These are phyloP conservation scores for Yarrowia galli DNA, from an alignment of 1,139 yeast genomes.

Conservation along the genomic window DNA sequence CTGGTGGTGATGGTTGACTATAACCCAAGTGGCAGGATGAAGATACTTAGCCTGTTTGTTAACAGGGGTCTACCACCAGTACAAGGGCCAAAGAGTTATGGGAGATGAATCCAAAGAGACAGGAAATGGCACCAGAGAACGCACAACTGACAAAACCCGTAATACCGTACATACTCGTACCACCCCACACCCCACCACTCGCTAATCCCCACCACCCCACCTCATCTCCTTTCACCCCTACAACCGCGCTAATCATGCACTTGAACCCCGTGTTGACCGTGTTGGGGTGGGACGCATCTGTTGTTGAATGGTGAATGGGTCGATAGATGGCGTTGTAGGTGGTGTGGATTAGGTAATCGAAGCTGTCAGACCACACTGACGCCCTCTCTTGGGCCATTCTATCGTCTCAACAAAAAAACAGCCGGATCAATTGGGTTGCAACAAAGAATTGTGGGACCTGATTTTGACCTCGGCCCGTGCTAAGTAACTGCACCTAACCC, in stretches of 20 bases:
- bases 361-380: no score
- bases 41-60: no score
- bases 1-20: no score
- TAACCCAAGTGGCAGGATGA: no score
- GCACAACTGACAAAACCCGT: neutral
- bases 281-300: neutral
- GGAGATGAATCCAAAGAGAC: no score
- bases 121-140: no score
- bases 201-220: neutral
- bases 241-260: constrained; percentile 18
- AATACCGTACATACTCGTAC: neutral
- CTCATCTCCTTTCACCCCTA: neutral
- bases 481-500: constrained; percentile 9
- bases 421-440: neutral
- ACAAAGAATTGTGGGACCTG: neutral
- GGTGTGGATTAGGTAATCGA: neutral
- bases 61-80: no score
- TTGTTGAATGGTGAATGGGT: neutral
- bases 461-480: neutral
- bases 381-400: neutral
- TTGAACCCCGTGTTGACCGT: neutral
- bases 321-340: no score
- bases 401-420: neutral
- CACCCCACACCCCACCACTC: neutral
- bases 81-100: no score